Evolutionary conservation across 208 protist genomes (phyloP).

Genomic region (Trypanosomatidae sp.): DNA sequence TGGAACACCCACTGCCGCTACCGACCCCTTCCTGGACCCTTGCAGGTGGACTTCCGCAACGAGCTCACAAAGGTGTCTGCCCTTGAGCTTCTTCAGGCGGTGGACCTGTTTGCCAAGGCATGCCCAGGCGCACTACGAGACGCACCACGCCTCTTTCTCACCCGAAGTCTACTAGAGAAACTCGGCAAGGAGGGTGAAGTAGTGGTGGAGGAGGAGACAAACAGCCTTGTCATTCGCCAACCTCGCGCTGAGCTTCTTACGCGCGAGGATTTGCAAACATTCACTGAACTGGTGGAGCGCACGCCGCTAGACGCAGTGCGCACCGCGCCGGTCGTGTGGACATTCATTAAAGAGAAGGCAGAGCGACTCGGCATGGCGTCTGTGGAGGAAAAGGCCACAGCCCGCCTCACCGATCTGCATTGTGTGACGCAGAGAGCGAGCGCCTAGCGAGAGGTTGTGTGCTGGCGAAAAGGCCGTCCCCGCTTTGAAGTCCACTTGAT

Average conservation of each 20-base stretch:
- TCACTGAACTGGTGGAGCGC: constrained; percentile 42
- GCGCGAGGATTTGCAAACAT: constrained; percentile 38
- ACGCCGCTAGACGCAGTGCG: constrained; percentile 46
- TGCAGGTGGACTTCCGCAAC: constrained; percentile 77
- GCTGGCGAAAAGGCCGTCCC: neutral
- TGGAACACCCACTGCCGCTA: constrained; percentile 53
- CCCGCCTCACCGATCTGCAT: constrained; percentile 8
- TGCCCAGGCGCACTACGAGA: constrained; percentile 45
- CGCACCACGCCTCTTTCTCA: constrained; percentile 38
- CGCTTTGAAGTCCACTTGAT: neutral
- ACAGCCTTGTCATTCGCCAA: constrained; percentile 34
- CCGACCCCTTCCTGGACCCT: constrained; percentile 51
- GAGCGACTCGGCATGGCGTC: constrained; percentile 31
- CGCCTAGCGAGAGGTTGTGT: neutral
- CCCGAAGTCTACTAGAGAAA: constrained; percentile 63
- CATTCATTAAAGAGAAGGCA: constrained; percentile 61
- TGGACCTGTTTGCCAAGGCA: constrained; percentile 51
- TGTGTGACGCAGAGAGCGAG: neutral
- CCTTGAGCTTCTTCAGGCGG: constrained; percentile 62
- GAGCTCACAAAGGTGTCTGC: constrained; percentile 48
- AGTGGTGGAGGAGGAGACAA: constrained; percentile 37
- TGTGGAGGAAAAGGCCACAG: constrained; percentile 11
- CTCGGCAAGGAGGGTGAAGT: constrained; percentile 51
- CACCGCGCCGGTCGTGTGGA: constrained; percentile 47
- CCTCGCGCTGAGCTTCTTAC: constrained; percentile 46